phyloP scores from a whole-genome alignment of 164 flowering plant species.

The Vitis rotundifolia region DNA sequence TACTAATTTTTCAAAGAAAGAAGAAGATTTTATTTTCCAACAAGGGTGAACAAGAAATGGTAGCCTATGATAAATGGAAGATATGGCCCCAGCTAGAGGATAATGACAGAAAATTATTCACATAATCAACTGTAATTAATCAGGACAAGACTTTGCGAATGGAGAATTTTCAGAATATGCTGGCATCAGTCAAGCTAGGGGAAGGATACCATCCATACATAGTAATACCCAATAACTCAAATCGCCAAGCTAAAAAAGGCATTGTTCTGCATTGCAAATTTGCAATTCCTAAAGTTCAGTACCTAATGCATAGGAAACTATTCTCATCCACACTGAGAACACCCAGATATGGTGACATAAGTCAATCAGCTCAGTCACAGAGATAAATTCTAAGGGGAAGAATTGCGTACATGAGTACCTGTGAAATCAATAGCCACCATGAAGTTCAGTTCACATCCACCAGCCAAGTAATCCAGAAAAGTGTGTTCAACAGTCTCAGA shows the following conservation, averaged over 20 bases:
- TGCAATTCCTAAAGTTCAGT: background rate
- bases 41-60: too few relatives aligned
- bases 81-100: too few relatives aligned
- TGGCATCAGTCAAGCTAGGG: too few relatives aligned
- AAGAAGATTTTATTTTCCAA: too few relatives aligned
- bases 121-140: too few relatives aligned
- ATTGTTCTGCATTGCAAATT: background rate
- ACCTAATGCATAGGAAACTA: background rate
- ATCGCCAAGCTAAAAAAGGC: background rate
- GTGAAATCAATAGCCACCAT: constrained; percentile 96
- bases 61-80: too few relatives aligned
- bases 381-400: background rate
- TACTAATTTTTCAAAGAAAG: too few relatives aligned
- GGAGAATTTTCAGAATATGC: too few relatives aligned
- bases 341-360: background rate
- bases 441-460: constrained; percentile 78
- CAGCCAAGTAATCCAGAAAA: constrained; percentile 78
- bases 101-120: too few relatives aligned
- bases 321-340: background rate
- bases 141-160: too few relatives aligned
- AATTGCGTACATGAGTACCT: constrained; percentile 36
- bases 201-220: background rate
- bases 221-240: background rate
- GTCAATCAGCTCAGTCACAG: background rate
- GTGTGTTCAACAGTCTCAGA: constrained; percentile 55